Conservation (phyloP, 352 stramenopile genomes). For the Globisporangium carolinianum region DNA sequence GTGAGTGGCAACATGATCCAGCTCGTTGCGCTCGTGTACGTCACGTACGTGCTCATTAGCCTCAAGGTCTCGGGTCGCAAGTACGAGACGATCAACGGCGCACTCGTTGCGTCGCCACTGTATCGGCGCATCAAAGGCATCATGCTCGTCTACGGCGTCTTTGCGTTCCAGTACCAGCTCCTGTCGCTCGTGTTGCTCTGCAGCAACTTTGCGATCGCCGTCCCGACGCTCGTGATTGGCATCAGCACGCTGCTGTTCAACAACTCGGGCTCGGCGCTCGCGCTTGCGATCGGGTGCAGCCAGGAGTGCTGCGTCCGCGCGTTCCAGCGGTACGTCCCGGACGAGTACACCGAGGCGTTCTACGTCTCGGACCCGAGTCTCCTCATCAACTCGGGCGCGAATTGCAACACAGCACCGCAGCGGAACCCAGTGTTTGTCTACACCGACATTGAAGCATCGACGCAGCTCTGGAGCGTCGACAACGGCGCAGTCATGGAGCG, state of each 20-base stretch:
- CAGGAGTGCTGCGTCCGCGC: slow-evolving; percentile 37
- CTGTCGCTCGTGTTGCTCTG: slow-evolving; percentile 35
- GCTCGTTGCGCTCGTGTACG: slow-evolving; percentile 29
- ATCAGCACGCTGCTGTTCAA: slow-evolving; percentile 36
- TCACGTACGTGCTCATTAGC: slow-evolving; percentile 24
- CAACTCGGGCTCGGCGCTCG: slow-evolving; percentile 33
- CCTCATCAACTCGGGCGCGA: slow-evolving; percentile 13
- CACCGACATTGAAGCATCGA: slow-evolving; percentile 65
- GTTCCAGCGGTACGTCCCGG: slow-evolving; percentile 30
- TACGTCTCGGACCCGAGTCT: slow-evolving; percentile 35
- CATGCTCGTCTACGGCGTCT: slow-evolving; percentile 46
- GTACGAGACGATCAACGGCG: slow-evolving; percentile 39
- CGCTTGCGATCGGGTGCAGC: slow-evolving; percentile 38
- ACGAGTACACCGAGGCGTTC: slow-evolving; percentile 39
- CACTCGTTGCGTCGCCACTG: slow-evolving; percentile 37
- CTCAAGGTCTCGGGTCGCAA: slow-evolving; percentile 43
- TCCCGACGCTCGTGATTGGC: slow-evolving; percentile 27
- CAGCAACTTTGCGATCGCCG: slow-evolving; percentile 21
- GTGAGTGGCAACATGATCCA: slow-evolving; percentile 41
- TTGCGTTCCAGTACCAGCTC: slow-evolving; percentile 43
- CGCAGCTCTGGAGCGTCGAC: slow-evolving; percentile 29
- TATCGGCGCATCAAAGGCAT: slow-evolving; percentile 56
- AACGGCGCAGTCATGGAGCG: slow-evolving; percentile 32
- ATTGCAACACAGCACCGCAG: slow-evolving; percentile 15
- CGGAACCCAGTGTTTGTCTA: slow-evolving; percentile 54